Evolutionary conservation across 129 eudicot genomes (phyloP), one percentile per base, ranked within the genome.

Genomic region (Ambrosia artemisiifolia): DNA sequence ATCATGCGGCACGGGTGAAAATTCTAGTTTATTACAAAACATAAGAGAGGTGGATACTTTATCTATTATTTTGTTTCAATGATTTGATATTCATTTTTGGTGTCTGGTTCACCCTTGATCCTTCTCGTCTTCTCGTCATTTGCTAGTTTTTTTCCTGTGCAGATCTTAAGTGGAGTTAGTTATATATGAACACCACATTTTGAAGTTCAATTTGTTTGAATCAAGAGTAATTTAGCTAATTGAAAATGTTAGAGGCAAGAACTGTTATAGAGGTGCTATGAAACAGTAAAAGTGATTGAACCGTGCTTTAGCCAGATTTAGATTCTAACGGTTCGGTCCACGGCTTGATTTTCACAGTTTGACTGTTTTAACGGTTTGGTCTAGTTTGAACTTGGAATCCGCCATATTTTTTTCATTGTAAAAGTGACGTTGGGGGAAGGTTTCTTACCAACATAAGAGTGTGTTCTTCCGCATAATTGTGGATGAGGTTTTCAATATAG

Each of bases 81-180:
- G 75, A 88, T 83, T 88, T 86, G 2, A 82, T 85, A 76, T 87
- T 88, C 67, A 87, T 86, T 67, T 63, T 77, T 76, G 46, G 43
- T 59, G 48, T 78, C 86, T 3, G 78, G 75, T 16, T 85, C 94
- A 36, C 88, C 96, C 73, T 16, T 85, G 89, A 36, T 90, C 96
- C 70, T 88, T 94, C 74, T 94, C 98, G 7, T 96, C 97, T 33
- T 90, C 95, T 56, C 90, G 77, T 63, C 92, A 76, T 88, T 89
- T 2, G 88, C 90, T 83, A 83, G 63, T 67, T 88, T 91, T 77
- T 91, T 87, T 73, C 88, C 87, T 85, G 57, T 85, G 95, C 78
- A 93, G 66, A 57, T 57, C 17, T 28, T 57, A 24, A 24, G 9
- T 30, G 59, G 57, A 59, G 36, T 57, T 43, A 14, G 36, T 67